Evolutionary conservation across 2,329 filamentous ascomycete species (phyloP).

Genomic region (Cytospora piceae): DNA sequence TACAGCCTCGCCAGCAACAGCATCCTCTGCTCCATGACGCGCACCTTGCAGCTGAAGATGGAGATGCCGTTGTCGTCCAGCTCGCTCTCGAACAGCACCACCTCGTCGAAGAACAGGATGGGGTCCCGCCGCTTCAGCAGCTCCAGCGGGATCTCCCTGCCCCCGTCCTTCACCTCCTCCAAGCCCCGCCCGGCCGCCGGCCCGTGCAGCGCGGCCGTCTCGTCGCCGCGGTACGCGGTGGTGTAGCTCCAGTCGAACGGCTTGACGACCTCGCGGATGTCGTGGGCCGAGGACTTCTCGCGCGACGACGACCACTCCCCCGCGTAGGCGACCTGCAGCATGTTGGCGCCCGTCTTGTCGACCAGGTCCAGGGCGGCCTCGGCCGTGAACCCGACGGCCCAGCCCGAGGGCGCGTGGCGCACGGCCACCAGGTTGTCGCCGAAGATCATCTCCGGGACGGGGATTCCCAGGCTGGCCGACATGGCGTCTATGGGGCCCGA

Average conservation of each 20-base stretch:
- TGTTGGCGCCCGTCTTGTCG: slow-evolving; percentile 88
- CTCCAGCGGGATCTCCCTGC: slow-evolving; percentile 73
- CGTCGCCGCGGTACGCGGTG: slow-evolving; percentile 80
- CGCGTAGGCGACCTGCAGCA: slow-evolving; percentile 94
- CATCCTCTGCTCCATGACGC: slow-evolving; percentile 89
- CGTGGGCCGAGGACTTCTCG: slow-evolving; percentile 79
- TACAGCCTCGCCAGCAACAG: slow-evolving; percentile 86
- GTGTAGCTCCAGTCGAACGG: slow-evolving; percentile 99
- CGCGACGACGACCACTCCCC: slow-evolving; percentile 73
- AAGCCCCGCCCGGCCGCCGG: slow-evolving; percentile 19
- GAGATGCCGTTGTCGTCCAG: slow-evolving; percentile 97
- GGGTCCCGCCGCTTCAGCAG: slow-evolving; percentile 87
- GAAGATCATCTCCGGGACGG: slow-evolving; percentile 98
- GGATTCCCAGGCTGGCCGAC: slow-evolving; percentile 77
- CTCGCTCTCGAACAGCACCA: slow-evolving; percentile 96
- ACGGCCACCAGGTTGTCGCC: slow-evolving; percentile 87
- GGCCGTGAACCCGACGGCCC: slow-evolving; percentile 81
- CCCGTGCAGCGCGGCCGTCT: slow-evolving; percentile 34
- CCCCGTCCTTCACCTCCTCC: neutral
- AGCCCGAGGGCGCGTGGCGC: slow-evolving; percentile 73
- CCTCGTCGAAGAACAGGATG: slow-evolving; percentile 95
- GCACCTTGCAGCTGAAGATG: slow-evolving; percentile 84
- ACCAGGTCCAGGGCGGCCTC: slow-evolving; percentile 87
- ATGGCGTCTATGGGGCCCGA: slow-evolving; percentile 87
- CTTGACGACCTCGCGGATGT: slow-evolving; percentile 91